These are phyloP conservation scores for Penicillium occitanis DNA, from an alignment of 2,329 filamentous ascomycete genomes.

Conservation along the genomic window DNA sequence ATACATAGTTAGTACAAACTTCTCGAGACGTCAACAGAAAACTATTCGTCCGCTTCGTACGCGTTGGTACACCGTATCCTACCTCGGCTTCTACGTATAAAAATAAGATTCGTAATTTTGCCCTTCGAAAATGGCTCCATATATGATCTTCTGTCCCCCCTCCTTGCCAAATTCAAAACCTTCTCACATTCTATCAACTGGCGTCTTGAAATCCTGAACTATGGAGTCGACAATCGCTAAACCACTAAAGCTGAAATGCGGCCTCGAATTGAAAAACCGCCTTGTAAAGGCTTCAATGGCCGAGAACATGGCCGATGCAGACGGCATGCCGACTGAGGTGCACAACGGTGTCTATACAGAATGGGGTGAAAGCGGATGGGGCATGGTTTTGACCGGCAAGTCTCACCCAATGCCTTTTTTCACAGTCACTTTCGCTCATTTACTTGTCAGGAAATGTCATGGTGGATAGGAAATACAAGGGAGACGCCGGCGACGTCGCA, in stretches of 20 bases:
- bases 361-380: conserved; percentile 52
- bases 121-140: not conserved
- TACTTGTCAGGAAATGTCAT: conserved; percentile 39
- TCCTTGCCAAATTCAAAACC: not conserved
- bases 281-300: conserved; percentile 20
- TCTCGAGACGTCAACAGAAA: not conserved
- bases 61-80: not conserved
- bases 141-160: not conserved
- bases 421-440: not conserved
- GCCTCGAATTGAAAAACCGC: conserved; percentile 15
- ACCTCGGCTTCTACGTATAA: not conserved
- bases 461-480: conserved; percentile 46
- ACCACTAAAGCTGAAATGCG: conserved; percentile 18
- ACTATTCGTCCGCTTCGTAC: not conserved
- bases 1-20: not conserved
- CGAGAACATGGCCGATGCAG: conserved; percentile 11
- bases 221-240: conserved; percentile 16
- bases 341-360: conserved; percentile 43
- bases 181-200: not conserved
- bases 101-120: not conserved
- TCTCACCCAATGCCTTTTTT: not conserved
- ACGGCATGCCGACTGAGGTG: conserved; percentile 5
- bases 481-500: conserved; percentile 33
- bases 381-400: conserved; percentile 46
- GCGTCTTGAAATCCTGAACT: not conserved